Percentiles rank a stretch among this genome's conserved stretches.
Evolutionary conservation across 805 yeast species (phyloP).

Genomic region (Barnettozyma californica): DNA sequence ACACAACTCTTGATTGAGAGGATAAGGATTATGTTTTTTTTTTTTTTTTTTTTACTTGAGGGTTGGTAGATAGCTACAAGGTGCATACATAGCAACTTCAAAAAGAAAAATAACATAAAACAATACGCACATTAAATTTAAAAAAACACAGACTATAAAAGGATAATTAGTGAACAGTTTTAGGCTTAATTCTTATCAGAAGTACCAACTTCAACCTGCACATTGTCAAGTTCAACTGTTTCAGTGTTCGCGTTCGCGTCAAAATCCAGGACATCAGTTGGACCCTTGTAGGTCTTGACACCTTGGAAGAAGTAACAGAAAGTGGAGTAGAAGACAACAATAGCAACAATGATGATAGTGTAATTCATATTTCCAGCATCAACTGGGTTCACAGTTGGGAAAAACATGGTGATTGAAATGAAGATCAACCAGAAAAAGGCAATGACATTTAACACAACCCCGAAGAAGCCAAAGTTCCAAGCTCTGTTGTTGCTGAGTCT

Average conservation of each 20-base stretch:
- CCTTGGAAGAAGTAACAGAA: slow-evolving; percentile 25
- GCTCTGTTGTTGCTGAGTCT: slow-evolving; percentile 20
- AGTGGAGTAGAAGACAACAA: slow-evolving; percentile 21
- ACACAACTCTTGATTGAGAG: slow-evolving; percentile 3
- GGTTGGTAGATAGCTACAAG: too few relatives aligned
- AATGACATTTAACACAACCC: slow-evolving; percentile 18
- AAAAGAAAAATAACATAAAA: too few relatives aligned
- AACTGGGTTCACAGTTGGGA: slow-evolving; percentile 25
- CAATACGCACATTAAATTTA: too few relatives aligned
- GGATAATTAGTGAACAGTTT: background rate
- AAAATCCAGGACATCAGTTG: slow-evolving; percentile 18
- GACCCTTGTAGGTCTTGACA: slow-evolving; percentile 24
- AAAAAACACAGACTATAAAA: background rate
- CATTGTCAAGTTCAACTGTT: slow-evolving; percentile 9
- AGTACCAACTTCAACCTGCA: slow-evolving; percentile 5
- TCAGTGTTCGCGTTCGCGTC: background rate
- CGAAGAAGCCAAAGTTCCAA: slow-evolving; percentile 23
- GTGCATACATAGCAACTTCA: too few relatives aligned
- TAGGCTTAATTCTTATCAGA: background rate
- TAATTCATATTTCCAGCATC: slow-evolving; percentile 25
- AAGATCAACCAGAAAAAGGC: slow-evolving; percentile 21
- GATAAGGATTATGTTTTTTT: too few relatives aligned
- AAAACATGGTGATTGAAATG: slow-evolving; percentile 21
- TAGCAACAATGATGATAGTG: slow-evolving; percentile 23
- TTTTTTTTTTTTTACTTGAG: too few relatives aligned